Evolutionary conservation across 805 yeast species (phyloP).

Genomic region (Candida sphagnicola): DNA sequence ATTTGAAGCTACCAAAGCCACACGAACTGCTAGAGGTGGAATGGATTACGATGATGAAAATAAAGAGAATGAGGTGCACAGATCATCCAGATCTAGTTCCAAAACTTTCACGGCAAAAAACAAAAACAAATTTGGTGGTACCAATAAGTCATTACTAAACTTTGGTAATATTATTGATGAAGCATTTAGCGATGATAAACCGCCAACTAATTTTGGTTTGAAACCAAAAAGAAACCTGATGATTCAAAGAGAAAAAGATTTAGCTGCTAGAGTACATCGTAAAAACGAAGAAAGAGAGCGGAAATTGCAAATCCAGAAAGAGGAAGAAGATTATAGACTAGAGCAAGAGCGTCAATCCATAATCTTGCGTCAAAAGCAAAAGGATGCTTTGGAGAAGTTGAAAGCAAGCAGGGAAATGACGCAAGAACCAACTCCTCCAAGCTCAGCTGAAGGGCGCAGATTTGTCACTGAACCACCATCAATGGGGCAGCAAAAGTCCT

Average conservation of each 20-base stretch:
- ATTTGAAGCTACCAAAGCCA: background rate
- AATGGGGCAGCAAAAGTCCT: slow-evolving; percentile 8
- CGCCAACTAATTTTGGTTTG: background rate
- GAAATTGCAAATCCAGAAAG: slow-evolving; percentile 10
- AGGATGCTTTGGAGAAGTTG: slow-evolving; percentile 23
- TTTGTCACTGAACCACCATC: slow-evolving; percentile 23
- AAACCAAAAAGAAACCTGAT: slow-evolving; percentile 4
- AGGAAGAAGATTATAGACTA: slow-evolving; percentile 9
- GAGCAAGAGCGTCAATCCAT: slow-evolving; percentile 15
- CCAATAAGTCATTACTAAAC: slow-evolving; percentile 23
- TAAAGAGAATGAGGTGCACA: background rate
- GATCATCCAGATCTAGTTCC: background rate
- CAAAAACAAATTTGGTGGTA: slow-evolving; percentile 8
- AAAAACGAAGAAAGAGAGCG: slow-evolving; percentile 18
- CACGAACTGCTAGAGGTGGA: background rate
- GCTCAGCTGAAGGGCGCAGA: slow-evolving; percentile 11
- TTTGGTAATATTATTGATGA: slow-evolving; percentile 31
- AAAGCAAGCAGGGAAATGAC: slow-evolving; percentile 8
- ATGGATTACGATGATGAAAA: slow-evolving; percentile 1
- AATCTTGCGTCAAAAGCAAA: slow-evolving; percentile 24
- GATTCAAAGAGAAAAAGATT: slow-evolving; percentile 14
- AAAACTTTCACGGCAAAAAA: slow-evolving; percentile 2
- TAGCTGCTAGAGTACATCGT: slow-evolving; percentile 17
- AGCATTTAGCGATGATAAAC: slow-evolving; percentile 19
- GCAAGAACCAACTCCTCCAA: background rate